A percentile compares a stretch with the other conserved stretches of the same genome.
Evolutionary conservation across 2,329 filamentous ascomycete species (phyloP).

Genomic region (Stagonosporopsis tanaceti): DNA sequence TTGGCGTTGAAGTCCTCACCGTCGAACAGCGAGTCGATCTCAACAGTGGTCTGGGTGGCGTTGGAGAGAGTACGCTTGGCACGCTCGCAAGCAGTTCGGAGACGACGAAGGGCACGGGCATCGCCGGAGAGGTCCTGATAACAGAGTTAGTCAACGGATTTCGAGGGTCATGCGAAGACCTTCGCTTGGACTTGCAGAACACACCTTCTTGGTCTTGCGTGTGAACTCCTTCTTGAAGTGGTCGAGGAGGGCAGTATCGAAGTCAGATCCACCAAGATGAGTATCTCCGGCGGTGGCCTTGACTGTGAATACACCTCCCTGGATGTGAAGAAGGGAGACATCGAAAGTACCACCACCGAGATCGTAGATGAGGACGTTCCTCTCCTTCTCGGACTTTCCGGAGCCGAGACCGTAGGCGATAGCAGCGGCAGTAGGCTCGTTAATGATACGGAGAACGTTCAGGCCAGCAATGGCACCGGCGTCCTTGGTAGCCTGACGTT

Average conservation of each 20-base stretch:
- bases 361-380: slow-evolving; percentile 99
- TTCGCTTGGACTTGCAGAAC: neutral
- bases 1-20: slow-evolving; percentile 97
- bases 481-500: slow-evolving; percentile 99
- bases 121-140: slow-evolving; percentile 73
- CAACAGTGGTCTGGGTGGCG: slow-evolving; percentile 95
- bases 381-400: slow-evolving; percentile 96
- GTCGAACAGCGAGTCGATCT: slow-evolving; percentile 98
- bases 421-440: slow-evolving; percentile 97
- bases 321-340: slow-evolving; percentile 98
- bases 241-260: slow-evolving; percentile 94
- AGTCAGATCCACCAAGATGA: slow-evolving; percentile 94
- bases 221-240: slow-evolving; percentile 97
- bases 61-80: slow-evolving; percentile 99
- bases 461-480: slow-evolving; percentile 96
- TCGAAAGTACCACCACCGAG: slow-evolving; percentile 99
- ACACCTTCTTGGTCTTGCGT: slow-evolving; percentile 66
- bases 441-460: slow-evolving; percentile 99
- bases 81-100: slow-evolving; percentile 98
- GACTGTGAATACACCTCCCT: slow-evolving; percentile 99
- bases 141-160: neutral
- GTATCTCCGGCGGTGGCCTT: slow-evolving; percentile 98
- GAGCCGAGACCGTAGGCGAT: slow-evolving; percentile 97
- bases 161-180: neutral
- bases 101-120: slow-evolving; percentile 90